Conservation (phyloP, 192 early-diverging fungal genomes). For the Backusella tarrabulga region DNA sequence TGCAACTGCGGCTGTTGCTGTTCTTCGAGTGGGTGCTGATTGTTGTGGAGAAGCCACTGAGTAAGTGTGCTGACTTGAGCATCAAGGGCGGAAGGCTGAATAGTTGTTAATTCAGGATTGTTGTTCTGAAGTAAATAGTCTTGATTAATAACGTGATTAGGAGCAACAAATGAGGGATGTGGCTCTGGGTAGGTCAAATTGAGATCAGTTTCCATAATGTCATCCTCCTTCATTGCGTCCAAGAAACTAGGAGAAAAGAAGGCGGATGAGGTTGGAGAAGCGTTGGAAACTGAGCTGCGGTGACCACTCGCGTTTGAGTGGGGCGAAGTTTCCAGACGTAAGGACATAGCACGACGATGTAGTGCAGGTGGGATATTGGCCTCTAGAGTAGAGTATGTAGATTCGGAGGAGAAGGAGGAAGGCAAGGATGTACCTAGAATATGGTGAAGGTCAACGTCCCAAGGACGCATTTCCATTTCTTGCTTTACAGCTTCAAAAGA, state of each 20-base stretch:
- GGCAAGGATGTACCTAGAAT: constrained; percentile 12
- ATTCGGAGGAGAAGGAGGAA: constrained; percentile 17
- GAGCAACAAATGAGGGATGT: not conserved
- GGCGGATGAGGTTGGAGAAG: constrained; percentile 55
- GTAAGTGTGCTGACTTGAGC: not conserved
- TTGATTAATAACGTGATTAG: not conserved
- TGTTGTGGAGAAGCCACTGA: not conserved
- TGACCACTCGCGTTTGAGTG: not conserved
- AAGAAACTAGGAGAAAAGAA: constrained; percentile 74
- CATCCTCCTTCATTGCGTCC: constrained; percentile 56
- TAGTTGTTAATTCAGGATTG: not conserved
- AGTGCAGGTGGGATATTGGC: not conserved
- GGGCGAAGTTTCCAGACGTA: constrained; percentile 7
- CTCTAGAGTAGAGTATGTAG: not conserved
- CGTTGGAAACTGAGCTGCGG: not conserved
- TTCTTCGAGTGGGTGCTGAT: not conserved
- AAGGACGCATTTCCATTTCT: not conserved
- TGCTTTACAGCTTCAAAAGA: not conserved
- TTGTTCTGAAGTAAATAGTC: constrained; percentile 1
- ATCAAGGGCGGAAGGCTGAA: not conserved
- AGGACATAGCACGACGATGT: constrained; percentile 15
- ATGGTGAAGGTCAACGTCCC: not conserved
- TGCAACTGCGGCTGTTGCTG: not conserved
- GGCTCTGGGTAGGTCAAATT: not conserved
- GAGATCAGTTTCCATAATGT: not conserved